These are phyloP conservation scores for Yamadazyma blattariae DNA, from an alignment of 1,139 yeast genomes.

Conservation along the genomic window DNA sequence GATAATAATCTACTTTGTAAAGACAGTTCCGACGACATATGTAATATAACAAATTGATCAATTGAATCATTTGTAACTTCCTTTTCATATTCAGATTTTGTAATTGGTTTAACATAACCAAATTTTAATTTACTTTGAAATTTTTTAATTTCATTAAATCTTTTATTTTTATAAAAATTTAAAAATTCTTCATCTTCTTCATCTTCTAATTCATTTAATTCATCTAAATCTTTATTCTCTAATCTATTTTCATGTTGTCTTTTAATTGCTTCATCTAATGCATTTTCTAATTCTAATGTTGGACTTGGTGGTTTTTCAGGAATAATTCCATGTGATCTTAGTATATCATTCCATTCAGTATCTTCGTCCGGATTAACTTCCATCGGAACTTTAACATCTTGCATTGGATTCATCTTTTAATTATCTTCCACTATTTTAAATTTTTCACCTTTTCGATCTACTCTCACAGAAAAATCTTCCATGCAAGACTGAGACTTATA, in stretches of 20 bases:
- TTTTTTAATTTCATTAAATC: conserved; percentile 69
- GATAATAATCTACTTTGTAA: conserved; percentile 72
- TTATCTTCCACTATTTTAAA: no score
- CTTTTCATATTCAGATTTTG: conserved; percentile 81
- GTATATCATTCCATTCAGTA: conserved; percentile 97
- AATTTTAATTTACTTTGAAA: conserved; percentile 61
- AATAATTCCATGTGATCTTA: conserved; percentile 84
- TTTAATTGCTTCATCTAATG: conserved; percentile 76
- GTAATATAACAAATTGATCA: conserved; percentile 63
- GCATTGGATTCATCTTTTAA: conserved; percentile 21
- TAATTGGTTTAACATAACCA: conserved; percentile 74
- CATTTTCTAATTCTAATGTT: conserved; percentile 80
- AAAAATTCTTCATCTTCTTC: conserved; percentile 76
- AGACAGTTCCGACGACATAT: conserved; percentile 67
- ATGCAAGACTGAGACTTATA: no score
- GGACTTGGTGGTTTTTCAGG: conserved; percentile 94
- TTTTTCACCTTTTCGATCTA: no score
- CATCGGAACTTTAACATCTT: conserved; percentile 53
- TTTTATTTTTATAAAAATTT: conserved; percentile 67
- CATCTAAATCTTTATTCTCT: conserved; percentile 73
- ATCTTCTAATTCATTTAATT: conserved; percentile 78
- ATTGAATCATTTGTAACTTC: conserved; percentile 84
- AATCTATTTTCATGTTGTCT: conserved; percentile 73
- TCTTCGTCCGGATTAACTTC: conserved; percentile 95
- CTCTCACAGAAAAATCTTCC: no score